phyloP scores from a whole-genome alignment of 208 protist species.

The Trypanosoma boissoni region DNA sequence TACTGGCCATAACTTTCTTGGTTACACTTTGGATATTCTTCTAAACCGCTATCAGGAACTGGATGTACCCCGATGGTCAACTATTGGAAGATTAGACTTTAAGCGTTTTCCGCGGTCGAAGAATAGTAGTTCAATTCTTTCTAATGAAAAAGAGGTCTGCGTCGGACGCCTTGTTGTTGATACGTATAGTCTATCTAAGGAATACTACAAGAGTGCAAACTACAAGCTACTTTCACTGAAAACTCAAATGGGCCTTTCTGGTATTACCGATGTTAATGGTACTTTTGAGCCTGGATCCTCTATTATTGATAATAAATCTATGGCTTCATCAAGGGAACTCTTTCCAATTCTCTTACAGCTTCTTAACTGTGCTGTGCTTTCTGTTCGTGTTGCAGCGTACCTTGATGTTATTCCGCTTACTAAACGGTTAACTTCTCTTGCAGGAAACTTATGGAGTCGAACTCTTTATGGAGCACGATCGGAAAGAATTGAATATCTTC shows the following conservation, averaged over 20 bases:
- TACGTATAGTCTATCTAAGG: slow-evolving; percentile 91
- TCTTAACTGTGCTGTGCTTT: slow-evolving; percentile 75
- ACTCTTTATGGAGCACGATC: slow-evolving; percentile 94
- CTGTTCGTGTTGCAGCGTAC: slow-evolving; percentile 87
- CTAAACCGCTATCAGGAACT: slow-evolving; percentile 92
- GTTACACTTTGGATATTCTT: slow-evolving; percentile 96
- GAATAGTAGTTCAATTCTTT: slow-evolving; percentile 35
- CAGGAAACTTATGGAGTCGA: slow-evolving; percentile 96
- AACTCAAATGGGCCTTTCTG: slow-evolving; percentile 67
- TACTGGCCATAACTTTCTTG: slow-evolving; percentile 97
- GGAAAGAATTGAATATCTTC: slow-evolving; percentile 98
- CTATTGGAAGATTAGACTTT: slow-evolving; percentile 84
- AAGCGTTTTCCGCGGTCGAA: slow-evolving; percentile 69
- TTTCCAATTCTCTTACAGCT: slow-evolving; percentile 71
- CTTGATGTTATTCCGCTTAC: slow-evolving; percentile 97
- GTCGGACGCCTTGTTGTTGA: slow-evolving; percentile 94
- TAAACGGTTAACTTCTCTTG: slow-evolving; percentile 96
- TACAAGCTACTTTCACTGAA: slow-evolving; percentile 87
- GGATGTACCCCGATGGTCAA: slow-evolving; percentile 90
- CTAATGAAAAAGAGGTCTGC: slow-evolving; percentile 84
- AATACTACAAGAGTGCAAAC: slow-evolving; percentile 91
- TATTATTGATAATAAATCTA: slow-evolving; percentile 43
- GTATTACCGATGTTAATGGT: slow-evolving; percentile 50
- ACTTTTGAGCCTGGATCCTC: slow-evolving; percentile 66
- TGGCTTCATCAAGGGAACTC: slow-evolving; percentile 39